Conservation (phyloP, 768 basidiomycete genomes). For the Clitopilus hobsonii region DNA sequence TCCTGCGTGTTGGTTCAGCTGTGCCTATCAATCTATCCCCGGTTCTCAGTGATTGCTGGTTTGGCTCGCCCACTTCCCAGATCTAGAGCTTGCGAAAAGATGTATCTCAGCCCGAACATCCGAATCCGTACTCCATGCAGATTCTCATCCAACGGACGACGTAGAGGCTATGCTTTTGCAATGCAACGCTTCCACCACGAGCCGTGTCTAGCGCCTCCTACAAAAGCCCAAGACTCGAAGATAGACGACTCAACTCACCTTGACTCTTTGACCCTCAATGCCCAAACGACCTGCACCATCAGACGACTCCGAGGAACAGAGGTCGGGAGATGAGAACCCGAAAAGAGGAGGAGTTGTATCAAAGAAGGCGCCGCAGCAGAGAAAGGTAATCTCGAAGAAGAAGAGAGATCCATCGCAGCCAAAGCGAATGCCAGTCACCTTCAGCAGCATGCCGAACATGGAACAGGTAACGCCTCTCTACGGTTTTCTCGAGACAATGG, state of each 20-base stretch:
- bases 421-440: too few species aligned
- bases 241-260: background rate
- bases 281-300: background rate
- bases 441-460: too few species aligned
- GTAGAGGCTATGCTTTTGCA: background rate
- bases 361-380: too few species aligned
- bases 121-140: background rate
- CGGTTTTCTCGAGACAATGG: too few species aligned
- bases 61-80: background rate
- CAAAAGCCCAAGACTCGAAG: background rate
- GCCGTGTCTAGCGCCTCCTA: background rate
- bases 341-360: background rate
- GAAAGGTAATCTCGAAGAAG: too few species aligned
- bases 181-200: background rate
- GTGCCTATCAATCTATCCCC: slow-evolving; percentile 1
- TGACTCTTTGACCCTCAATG: background rate
- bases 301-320: background rate
- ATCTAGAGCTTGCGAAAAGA: background rate
- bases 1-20: background rate
- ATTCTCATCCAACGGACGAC: background rate
- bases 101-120: too few species aligned
- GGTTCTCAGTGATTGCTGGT: background rate
- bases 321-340: background rate
- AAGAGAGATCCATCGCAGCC: too few species aligned
- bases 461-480: too few species aligned